Conservation (phyloP, 176 grass and related monocot species). For the Aegilops sharonensis region DNA sequence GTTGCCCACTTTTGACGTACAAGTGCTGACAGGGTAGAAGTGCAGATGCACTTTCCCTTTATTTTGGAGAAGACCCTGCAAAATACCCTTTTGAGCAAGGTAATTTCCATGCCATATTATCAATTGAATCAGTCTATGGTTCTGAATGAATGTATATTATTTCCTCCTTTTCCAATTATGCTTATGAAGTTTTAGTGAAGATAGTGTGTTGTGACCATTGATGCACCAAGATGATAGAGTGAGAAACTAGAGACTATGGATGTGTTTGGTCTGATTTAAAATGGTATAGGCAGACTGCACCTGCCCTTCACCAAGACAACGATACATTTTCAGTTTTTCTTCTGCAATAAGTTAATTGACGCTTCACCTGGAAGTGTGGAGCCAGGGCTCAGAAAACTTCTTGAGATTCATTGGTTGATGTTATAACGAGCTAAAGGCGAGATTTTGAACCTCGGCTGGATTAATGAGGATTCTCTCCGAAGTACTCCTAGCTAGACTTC, state of each 20-base stretch:
- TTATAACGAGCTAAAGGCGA: background rate
- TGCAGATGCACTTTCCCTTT: slow-evolving; percentile 74
- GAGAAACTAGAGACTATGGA: background rate
- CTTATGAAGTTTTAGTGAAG: slow-evolving; percentile 4
- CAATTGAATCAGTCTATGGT: slow-evolving; percentile 8
- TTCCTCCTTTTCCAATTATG: slow-evolving; percentile 5
- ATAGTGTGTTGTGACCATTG: slow-evolving; percentile 12
- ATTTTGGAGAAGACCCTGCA: slow-evolving; percentile 96
- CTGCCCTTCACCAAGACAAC: background rate
- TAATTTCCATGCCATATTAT: slow-evolving; percentile 38
- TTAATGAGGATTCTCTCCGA: background rate
- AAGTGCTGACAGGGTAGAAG: slow-evolving; percentile 68
- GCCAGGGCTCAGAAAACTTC: background rate
- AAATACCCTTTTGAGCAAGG: slow-evolving; percentile 94
- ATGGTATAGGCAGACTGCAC: background rate
- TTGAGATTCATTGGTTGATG: background rate
- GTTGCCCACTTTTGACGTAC: slow-evolving; percentile 21
- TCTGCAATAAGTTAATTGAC: slow-evolving; percentile 18
- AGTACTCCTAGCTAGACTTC: background rate
- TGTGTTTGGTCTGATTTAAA: slow-evolving; percentile 19
- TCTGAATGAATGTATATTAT: background rate
- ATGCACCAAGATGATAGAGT: background rate
- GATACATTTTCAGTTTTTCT: slow-evolving; percentile 20
- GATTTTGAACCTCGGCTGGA: background rate
- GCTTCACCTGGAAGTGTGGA: slow-evolving; percentile 11